Evolutionary conservation across 2,329 filamentous ascomycete genomes (phyloP).

Genomic region (Pseudogymnoascus sp.): DNA sequence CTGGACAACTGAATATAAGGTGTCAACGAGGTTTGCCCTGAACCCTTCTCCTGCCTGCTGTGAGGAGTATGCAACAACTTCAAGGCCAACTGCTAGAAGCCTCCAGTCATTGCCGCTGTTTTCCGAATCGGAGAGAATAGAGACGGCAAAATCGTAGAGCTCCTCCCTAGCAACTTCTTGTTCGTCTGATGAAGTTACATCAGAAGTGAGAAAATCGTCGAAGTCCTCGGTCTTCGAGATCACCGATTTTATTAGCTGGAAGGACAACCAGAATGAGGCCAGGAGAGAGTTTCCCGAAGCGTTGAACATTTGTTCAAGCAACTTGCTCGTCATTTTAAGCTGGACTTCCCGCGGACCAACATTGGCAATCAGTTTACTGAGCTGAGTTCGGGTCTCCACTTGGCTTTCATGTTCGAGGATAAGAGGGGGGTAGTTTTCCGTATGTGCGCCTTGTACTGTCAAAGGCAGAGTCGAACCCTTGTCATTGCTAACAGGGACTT

Average conservation of each 20-base stretch:
- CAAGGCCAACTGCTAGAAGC: slow-evolving; percentile 69
- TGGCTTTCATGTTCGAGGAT: slow-evolving; percentile 60
- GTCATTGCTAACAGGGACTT: slow-evolving; percentile 11
- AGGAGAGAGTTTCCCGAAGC: slow-evolving; percentile 51
- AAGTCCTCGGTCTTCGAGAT: slow-evolving; percentile 45
- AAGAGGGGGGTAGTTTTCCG: slow-evolving; percentile 48
- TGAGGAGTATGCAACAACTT: slow-evolving; percentile 71
- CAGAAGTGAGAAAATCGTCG: slow-evolving; percentile 58
- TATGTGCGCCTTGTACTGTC: slow-evolving; percentile 17
- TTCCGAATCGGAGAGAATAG: slow-evolving; percentile 48
- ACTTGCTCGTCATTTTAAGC: slow-evolving; percentile 52
- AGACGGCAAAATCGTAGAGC: slow-evolving; percentile 61
- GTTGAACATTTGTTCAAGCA: slow-evolving; percentile 56
- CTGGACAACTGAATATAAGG: slow-evolving; percentile 86
- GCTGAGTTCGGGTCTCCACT: slow-evolving; percentile 47
- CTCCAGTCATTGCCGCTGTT: slow-evolving; percentile 54
- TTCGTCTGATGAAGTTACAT: slow-evolving; percentile 32
- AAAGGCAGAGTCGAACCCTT: slow-evolving; percentile 26
- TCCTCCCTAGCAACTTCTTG: slow-evolving; percentile 49
- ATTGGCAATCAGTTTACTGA: slow-evolving; percentile 49
- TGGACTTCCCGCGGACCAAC: slow-evolving; percentile 51
- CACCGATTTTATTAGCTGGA: slow-evolving; percentile 58
- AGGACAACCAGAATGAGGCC: slow-evolving; percentile 71
- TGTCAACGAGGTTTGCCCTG: slow-evolving; percentile 78
- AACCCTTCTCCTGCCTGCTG: slow-evolving; percentile 59